Conservation (phyloP, 495 filamentous ascomycete species). For the Talaromyces proteolyticus region DNA sequence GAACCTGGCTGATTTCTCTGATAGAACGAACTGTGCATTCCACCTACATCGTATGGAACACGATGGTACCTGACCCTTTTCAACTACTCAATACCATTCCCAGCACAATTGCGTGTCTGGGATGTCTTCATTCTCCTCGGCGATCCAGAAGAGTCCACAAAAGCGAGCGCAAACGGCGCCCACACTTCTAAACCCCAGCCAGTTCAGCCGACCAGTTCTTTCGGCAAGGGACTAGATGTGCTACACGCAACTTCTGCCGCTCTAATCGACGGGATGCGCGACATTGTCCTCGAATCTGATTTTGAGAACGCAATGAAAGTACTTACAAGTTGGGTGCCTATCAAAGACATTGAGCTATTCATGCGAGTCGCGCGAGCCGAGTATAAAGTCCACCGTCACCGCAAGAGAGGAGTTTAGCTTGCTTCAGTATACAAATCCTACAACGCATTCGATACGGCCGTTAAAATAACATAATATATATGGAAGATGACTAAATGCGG, state of each 20-base stretch:
- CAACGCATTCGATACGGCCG: background rate
- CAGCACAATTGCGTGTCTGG: slow-evolving; percentile 97
- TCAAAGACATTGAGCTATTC: slow-evolving; percentile 89
- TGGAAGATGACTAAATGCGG: background rate
- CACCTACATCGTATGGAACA: slow-evolving; percentile 88
- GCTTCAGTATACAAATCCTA: background rate
- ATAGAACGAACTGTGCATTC: slow-evolving; percentile 73
- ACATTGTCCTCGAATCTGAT: slow-evolving; percentile 87
- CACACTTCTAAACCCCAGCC: slow-evolving; percentile 1
- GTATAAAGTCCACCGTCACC: slow-evolving; percentile 65
- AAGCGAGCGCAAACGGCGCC: slow-evolving; percentile 3
- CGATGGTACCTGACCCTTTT: slow-evolving; percentile 98
- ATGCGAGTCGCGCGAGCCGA: slow-evolving; percentile 93
- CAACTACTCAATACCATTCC: slow-evolving; percentile 94
- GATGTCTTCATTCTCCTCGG: slow-evolving; percentile 98
- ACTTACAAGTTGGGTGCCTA: slow-evolving; percentile 90
- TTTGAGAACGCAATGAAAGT: slow-evolving; percentile 99
- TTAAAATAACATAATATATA: background rate
- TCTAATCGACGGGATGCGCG: slow-evolving; percentile 85
- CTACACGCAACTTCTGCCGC: slow-evolving; percentile 88
- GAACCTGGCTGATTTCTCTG: background rate
- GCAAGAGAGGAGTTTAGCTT: slow-evolving; percentile 33
- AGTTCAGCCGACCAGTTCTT: slow-evolving; percentile 24
- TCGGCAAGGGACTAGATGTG: slow-evolving; percentile 70
- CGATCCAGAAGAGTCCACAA: slow-evolving; percentile 44